Base-by-base conservation (phyloP, 129 eudicot species). In the Centaurea solstitialis region DNA sequence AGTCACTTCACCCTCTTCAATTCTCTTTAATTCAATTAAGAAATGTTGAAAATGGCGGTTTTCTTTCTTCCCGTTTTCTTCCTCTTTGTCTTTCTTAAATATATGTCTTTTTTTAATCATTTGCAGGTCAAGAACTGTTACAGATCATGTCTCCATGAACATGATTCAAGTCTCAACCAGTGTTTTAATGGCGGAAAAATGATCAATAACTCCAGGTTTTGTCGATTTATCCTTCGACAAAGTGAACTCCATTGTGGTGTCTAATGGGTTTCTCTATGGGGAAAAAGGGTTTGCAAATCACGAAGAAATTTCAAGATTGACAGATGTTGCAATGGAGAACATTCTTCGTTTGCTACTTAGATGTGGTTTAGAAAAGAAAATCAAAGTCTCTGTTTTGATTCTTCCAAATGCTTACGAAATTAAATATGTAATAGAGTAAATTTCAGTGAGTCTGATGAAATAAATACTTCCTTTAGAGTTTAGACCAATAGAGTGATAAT, bases 281-380 rank as follows among this genome's bases (percentile, higher is more conserved):
- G 62, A 79, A 37, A 23, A 73, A 1, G 37, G 47, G 45, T 70
- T 70, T 37, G 76, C 57, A 75, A 38, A 68, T 69, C 71, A 75
- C 20, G 33, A 81, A 68, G 61, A 26, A 11, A 21, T 41, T 9
- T 26, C 39, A 38, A 73, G 8, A 12, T 41, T 28, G 4, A 45
- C 43, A 47, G 74, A 85, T 68, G 85, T 88, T 20, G 82, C 96
- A 13, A 24, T 89, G 75, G 86, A 86, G 76, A 94, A 94, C 79
- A 61, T 94, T 6, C 69, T 87, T 79, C 86, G 92, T 77, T 78
- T 93, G 53, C 98, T 94, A 72, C 87, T 89, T 9, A 87, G 98
- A 62, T 94, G 98, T 97, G 98, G 96, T 67, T 87, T 94, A 70
- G 86, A 89, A 10, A 86, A 69, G 28, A 88, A 90, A 13, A 92